Evolutionary conservation across 352 stramenopile species (phyloP).

Genomic region (Globisporangium paroecandrum): DNA sequence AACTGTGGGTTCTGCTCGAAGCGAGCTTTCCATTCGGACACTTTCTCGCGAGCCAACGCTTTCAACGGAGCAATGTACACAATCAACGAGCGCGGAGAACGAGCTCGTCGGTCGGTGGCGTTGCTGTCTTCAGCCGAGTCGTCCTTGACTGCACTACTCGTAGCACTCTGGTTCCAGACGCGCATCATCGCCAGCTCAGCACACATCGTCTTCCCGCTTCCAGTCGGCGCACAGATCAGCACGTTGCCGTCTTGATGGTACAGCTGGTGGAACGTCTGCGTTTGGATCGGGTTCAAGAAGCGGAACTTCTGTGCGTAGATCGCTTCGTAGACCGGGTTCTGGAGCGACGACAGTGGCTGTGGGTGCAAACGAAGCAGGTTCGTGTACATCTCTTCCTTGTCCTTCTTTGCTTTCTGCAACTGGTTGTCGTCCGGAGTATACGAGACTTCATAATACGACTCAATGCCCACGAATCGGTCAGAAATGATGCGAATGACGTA

Average conservation of each 20-base stretch:
- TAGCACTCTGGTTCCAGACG: slow-evolving; percentile 73
- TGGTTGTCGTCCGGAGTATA: slow-evolving; percentile 45
- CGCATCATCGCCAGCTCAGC: slow-evolving; percentile 97
- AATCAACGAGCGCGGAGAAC: slow-evolving; percentile 47
- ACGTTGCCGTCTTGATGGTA: slow-evolving; percentile 96
- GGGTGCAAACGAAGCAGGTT: slow-evolving; percentile 94
- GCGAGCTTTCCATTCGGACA: slow-evolving; percentile 95
- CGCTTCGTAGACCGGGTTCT: slow-evolving; percentile 89
- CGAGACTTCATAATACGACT: slow-evolving; percentile 80
- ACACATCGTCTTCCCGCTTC: slow-evolving; percentile 96
- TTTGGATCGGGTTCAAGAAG: slow-evolving; percentile 95
- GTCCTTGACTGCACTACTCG: not conserved
- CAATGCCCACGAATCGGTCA: slow-evolving; percentile 96
- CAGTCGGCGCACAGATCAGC: slow-evolving; percentile 96
- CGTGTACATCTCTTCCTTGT: slow-evolving; percentile 75
- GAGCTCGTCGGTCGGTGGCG: not conserved
- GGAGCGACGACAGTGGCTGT: slow-evolving; percentile 91
- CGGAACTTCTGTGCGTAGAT: slow-evolving; percentile 91
- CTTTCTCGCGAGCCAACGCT: slow-evolving; percentile 93
- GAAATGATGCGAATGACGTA: slow-evolving; percentile 96
- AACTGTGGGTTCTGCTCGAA: slow-evolving; percentile 86
- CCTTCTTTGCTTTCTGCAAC: slow-evolving; percentile 37
- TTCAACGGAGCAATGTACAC: slow-evolving; percentile 99
- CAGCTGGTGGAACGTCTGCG: slow-evolving; percentile 96
- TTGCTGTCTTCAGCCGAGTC: not conserved